phyloP scores from a whole-genome alignment of 306 rosid genomes.

The Cicer cuneatum region DNA sequence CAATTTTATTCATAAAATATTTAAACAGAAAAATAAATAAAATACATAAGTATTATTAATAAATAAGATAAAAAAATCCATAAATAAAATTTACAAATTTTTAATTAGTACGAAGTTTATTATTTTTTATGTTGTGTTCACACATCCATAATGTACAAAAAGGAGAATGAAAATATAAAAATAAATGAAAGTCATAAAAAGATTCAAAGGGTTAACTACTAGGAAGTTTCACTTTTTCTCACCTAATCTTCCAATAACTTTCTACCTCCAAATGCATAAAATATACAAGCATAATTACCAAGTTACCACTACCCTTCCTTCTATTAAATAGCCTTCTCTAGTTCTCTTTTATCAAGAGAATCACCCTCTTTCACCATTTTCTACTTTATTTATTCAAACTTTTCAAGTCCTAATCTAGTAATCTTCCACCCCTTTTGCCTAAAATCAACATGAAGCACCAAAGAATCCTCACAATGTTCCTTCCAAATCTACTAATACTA shows the following conservation, averaged over 20 bases:
- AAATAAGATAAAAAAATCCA: too few relatives aligned
- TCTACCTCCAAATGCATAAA: neutral
- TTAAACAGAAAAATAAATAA: too few relatives aligned
- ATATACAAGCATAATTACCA: neutral
- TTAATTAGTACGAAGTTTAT: too few relatives aligned
- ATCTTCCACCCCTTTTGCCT: neutral
- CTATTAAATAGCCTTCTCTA: neutral
- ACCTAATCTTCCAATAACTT: neutral
- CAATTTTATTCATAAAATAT: too few relatives aligned
- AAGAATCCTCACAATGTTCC: conserved; percentile 27
- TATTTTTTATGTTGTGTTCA: too few relatives aligned
- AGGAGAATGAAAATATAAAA: too few relatives aligned
- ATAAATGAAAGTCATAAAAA: neutral
- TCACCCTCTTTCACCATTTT: neutral
- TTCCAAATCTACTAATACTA: conserved; percentile 34
- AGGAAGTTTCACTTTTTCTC: neutral
- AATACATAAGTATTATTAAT: too few relatives aligned
- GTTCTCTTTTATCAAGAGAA: neutral
- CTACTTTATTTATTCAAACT: neutral
- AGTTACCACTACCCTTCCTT: neutral
- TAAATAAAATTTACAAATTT: too few relatives aligned
- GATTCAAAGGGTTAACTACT: neutral
- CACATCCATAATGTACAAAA: too few relatives aligned
- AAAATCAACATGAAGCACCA: conserved; percentile 50
- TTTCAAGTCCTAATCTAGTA: neutral